Base-by-base conservation (phyloP, 2,329 filamentous ascomycete genomes). In the Colletotrichum phormii region DNA sequence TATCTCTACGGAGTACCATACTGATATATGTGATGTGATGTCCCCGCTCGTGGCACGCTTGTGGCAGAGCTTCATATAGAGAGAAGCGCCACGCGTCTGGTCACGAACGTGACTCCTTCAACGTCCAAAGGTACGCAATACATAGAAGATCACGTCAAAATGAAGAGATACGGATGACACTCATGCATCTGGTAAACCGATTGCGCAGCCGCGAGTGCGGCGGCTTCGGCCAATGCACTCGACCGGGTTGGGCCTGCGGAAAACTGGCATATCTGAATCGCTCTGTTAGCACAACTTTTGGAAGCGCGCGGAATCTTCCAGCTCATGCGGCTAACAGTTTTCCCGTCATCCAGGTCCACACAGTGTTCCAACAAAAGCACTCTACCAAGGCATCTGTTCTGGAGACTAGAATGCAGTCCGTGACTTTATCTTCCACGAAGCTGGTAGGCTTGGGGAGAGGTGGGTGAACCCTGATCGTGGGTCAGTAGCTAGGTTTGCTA, bases 161-260 rank as follows among this genome's bases (percentile, higher is more conserved):
- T 11, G 31, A 46, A 35, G 60, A 70, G 66, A 64, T 37, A 35
- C 53, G 70, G 70, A 72, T 72, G 70, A 72, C 49, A 64, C 64
- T 26, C 61, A 53, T 72, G 59, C 72, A 74, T 75, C 74, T 75
- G 74, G 74, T 75, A 75, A 75, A 64, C 74, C 61, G 66, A 74
- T 58, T 33, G 54, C 74, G 74, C 72, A 75, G 72, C 74, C 74
- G 69, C 74, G 69, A 74, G 49, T 24, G 68, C 62, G 57, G 60
- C 51, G 67, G 63, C 51, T 59, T n/a, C 29, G 35, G 57, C 67
- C 63, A 60, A 72, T 37, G 59, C 29, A 18, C 71, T 74, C 54
- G 74, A 75, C 37, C 69, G 24, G 74, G 74, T 75, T 73, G 72
- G 74, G 74, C 58, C 57, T 75, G 74, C 59, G 49, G 74, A 75